Conservation (phyloP, 2,329 filamentous ascomycete genomes). For the Rutstroemia sp. region DNA sequence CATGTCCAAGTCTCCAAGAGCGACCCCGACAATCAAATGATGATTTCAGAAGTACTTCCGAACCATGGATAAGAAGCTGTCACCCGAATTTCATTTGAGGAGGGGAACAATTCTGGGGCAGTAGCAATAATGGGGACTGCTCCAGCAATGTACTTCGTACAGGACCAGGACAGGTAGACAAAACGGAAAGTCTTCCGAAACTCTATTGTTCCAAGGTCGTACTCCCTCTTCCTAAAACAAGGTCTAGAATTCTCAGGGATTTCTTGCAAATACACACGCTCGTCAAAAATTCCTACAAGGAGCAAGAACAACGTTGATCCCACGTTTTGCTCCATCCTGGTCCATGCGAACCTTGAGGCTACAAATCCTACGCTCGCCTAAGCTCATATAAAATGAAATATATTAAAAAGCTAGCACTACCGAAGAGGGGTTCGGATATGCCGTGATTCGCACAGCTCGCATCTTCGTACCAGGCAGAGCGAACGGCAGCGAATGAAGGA, state of each 20-base stretch:
- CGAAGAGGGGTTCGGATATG: slow-evolving; percentile 9
- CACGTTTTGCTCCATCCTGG: slow-evolving; percentile 4
- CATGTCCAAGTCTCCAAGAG: too few relatives aligned
- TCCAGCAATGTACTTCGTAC: not conserved
- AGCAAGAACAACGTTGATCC: slow-evolving; percentile 8
- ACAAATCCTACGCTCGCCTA: not conserved
- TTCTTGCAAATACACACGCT: not conserved
- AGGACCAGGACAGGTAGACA: not conserved
- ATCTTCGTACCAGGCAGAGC: not conserved
- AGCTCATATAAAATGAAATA: not conserved
- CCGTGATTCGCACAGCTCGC: slow-evolving; percentile 9
- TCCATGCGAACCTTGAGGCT: not conserved
- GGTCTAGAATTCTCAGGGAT: slow-evolving; percentile 1
- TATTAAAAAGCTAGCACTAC: slow-evolving; percentile 3
- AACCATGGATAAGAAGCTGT: too few relatives aligned
- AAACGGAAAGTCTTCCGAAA: not conserved
- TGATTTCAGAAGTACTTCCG: too few relatives aligned
- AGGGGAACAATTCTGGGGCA: too few relatives aligned
- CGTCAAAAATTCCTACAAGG: slow-evolving; percentile 11
- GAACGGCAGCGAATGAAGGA: not conserved
- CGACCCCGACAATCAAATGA: too few relatives aligned
- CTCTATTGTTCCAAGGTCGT: too few relatives aligned
- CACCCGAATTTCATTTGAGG: too few relatives aligned
- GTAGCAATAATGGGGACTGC: not conserved
- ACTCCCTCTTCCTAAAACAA: not conserved